phyloP scores from a whole-genome alignment of 164 flowering plant species.

The Protea cynaroides region DNA sequence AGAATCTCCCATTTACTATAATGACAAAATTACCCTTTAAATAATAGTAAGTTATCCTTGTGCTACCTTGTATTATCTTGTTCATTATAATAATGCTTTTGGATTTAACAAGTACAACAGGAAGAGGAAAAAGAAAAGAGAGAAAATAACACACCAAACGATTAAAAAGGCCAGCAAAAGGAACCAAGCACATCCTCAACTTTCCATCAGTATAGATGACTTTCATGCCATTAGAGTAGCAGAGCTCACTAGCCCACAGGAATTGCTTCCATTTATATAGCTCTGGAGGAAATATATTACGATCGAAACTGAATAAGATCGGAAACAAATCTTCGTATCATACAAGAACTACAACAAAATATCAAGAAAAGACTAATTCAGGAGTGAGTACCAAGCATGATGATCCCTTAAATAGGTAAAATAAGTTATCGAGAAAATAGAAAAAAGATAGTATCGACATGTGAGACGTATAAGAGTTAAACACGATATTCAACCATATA shows the following conservation, averaged over 20 bases:
- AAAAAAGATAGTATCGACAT: too few species aligned
- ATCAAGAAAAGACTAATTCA: neutral
- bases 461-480: too few species aligned
- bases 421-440: too few species aligned
- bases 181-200: constrained; percentile 77
- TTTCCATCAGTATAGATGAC: constrained; percentile 68
- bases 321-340: constrained; percentile 70
- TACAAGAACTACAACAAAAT: constrained; percentile 67
- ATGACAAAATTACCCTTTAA: too few species aligned
- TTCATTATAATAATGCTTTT: neutral
- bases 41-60: too few species aligned
- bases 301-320: constrained; percentile 40
- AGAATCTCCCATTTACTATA: too few species aligned
- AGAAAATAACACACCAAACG: constrained; percentile 57
- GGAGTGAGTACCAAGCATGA: too few species aligned
- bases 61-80: neutral
- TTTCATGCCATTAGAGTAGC: constrained; percentile 91
- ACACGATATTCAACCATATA: too few species aligned
- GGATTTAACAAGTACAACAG: neutral
- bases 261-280: constrained; percentile 73
- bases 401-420: too few species aligned
- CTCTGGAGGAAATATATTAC: constrained; percentile 65
- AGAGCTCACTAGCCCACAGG: constrained; percentile 94
- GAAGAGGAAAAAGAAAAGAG: neutral
- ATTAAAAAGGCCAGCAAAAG: constrained; percentile 83